These are phyloP conservation scores for Pseudocercospora crystallina DNA, from an alignment of 2,329 filamentous ascomycete genomes.

Conservation along the genomic window DNA sequence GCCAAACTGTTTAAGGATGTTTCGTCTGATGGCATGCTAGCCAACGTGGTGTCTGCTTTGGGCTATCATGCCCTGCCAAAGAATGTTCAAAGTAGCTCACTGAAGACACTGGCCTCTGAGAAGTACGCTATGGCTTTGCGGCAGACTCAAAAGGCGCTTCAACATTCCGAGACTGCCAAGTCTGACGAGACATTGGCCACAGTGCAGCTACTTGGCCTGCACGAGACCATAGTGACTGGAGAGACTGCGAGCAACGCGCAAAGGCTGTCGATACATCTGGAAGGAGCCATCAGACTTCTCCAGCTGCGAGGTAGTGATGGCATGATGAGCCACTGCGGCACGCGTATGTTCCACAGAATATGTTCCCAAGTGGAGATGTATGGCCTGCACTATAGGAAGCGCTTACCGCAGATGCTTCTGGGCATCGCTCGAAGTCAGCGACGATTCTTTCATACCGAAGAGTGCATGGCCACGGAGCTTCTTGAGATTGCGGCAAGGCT, in stretches of 20 bases:
- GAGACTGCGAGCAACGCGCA: background rate
- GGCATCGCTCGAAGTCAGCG: background rate
- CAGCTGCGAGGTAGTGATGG: constrained; percentile 7
- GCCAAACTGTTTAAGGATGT: constrained; percentile 1
- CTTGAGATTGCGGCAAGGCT: constrained; percentile 1
- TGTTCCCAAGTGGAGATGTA: constrained; percentile 1
- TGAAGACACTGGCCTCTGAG: background rate
- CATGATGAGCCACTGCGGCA: constrained; percentile 4
- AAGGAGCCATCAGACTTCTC: constrained; percentile 9
- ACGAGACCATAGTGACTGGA: constrained; percentile 7
- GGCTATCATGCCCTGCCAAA: constrained; percentile 1
- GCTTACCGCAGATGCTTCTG: background rate
- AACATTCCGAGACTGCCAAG: constrained; percentile 1
- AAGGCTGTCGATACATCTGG: constrained; percentile 6
- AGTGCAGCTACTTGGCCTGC: constrained; percentile 7
- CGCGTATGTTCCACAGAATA: constrained; percentile 5
- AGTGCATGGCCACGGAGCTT: constrained; percentile 6
- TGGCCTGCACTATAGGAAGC: constrained; percentile 1
- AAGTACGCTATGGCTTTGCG: constrained; percentile 4
- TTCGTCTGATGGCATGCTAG: constrained; percentile 6
- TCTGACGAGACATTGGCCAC: constrained; percentile 11
- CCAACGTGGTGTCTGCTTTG: constrained; percentile 5
- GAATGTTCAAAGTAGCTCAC: background rate
- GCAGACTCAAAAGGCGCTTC: constrained; percentile 6
- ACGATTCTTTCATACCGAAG: constrained; percentile 8